A percentile compares a stretch with the other conserved stretches of the same genome.
phyloP scores from a whole-genome alignment of 2,329 filamentous ascomycete species.

The Fusarium chlamydosporum region DNA sequence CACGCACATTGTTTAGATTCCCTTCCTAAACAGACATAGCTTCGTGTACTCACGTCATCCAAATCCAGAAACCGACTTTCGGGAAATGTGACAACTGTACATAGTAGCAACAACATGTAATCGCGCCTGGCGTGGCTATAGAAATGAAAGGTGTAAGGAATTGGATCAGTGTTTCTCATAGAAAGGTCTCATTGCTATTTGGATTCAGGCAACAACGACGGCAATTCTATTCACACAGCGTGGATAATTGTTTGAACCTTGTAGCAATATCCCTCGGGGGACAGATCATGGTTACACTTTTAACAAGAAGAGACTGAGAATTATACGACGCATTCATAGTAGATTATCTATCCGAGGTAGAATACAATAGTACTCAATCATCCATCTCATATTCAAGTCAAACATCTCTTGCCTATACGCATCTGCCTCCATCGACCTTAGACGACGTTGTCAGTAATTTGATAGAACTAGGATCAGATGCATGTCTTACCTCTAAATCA shows the following conservation, averaged over 20 bases:
- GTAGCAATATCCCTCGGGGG: too few relatives aligned
- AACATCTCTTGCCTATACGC: not conserved
- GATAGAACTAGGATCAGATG: fast-evolving
- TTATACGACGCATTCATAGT: not conserved
- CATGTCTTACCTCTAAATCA: constrained; percentile 66
- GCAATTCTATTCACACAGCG: not conserved
- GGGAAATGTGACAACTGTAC: too few relatives aligned
- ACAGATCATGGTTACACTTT: too few relatives aligned
- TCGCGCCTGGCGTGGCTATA: not conserved
- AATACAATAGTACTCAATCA: too few relatives aligned
- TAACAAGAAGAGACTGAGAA: not conserved
- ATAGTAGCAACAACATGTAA: not conserved
- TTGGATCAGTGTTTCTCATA: not conserved
- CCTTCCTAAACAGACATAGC: not conserved
- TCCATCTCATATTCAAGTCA: not conserved
- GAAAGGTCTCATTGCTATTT: not conserved
- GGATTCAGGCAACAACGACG: fast-evolving
- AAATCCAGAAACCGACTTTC: not conserved
- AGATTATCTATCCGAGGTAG: not conserved
- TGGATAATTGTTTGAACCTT: too few relatives aligned
- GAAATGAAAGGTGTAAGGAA: not conserved
- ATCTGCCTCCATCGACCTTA: constrained; percentile 28
- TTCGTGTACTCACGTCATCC: not conserved
- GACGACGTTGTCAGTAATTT: not conserved
- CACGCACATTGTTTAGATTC: not conserved